These are phyloP conservation scores for Neonectria hederae DNA, from an alignment of 2,329 filamentous ascomycete genomes.

Conservation along the genomic window DNA sequence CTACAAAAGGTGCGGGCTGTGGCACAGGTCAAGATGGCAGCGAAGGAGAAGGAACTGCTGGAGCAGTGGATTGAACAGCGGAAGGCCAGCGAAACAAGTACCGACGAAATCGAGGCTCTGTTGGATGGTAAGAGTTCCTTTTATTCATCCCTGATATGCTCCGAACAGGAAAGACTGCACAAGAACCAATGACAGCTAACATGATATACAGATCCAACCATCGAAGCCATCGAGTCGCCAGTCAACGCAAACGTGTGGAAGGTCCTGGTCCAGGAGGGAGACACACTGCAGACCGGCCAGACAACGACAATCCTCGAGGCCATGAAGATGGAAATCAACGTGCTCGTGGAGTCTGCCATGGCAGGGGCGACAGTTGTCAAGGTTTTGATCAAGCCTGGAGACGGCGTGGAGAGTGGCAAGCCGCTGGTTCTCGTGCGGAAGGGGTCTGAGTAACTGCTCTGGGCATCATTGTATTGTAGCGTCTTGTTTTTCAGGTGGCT, in stretches of 20 bases:
- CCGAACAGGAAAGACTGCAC: background rate
- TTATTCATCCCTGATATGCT: no score
- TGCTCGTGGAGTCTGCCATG: slow-evolving; percentile 15
- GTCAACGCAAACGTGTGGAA: slow-evolving; percentile 63
- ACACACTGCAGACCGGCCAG: slow-evolving; percentile 41
- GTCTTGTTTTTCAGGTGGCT: background rate
- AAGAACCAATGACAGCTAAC: background rate
- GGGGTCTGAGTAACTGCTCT: background rate
- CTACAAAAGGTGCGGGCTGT: slow-evolving; percentile 7
- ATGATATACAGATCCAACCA: slow-evolving; percentile 21
- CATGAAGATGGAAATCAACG: slow-evolving; percentile 65
- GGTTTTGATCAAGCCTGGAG: slow-evolving; percentile 18
- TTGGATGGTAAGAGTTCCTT: slow-evolving; percentile 12
- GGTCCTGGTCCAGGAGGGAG: slow-evolving; percentile 54
- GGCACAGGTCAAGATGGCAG: slow-evolving; percentile 15
- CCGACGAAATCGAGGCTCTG: slow-evolving; percentile 20
- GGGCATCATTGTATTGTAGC: background rate
- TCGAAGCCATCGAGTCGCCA: slow-evolving; percentile 21
- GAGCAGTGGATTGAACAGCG: slow-evolving; percentile 43
- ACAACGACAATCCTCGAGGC: slow-evolving; percentile 59
- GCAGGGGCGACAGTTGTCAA: slow-evolving; percentile 14
- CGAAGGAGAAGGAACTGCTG: slow-evolving; percentile 42
- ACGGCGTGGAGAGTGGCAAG: slow-evolving; percentile 23
- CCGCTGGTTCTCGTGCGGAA: slow-evolving; percentile 16
- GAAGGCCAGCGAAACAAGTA: slow-evolving; percentile 22